Evolutionary conservation across 2,329 filamentous ascomycete species (phyloP).

Genomic region (Phialocephala subalpina): DNA sequence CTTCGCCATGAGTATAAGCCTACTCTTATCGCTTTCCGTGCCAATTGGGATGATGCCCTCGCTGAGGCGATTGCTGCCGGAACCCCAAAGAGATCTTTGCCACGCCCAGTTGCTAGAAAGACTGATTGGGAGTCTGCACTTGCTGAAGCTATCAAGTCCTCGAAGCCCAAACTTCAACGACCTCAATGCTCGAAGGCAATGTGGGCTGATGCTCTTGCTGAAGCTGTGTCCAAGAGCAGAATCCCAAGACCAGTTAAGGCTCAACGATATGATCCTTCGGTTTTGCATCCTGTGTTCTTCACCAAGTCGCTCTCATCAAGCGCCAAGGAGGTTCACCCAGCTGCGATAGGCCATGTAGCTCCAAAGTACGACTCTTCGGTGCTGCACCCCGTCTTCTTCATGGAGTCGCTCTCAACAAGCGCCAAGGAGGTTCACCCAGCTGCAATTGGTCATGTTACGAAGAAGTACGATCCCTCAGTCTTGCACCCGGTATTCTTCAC

Average conservation of each 20-base stretch:
- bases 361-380: constrained; percentile 28
- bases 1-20: constrained; percentile 31
- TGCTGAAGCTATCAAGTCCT: constrained; percentile 24
- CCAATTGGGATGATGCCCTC: constrained; percentile 39
- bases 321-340: constrained; percentile 30
- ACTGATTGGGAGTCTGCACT: constrained; percentile 36
- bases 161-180: constrained; percentile 28
- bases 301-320: constrained; percentile 26
- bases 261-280: constrained; percentile 26
- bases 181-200: constrained; percentile 20
- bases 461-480: constrained; percentile 28
- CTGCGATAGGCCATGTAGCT: constrained; percentile 30
- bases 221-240: constrained; percentile 27
- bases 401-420: constrained; percentile 21
- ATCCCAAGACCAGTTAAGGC: neutral
- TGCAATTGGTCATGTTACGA: constrained; percentile 28
- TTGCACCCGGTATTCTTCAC: constrained; percentile 39
- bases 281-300: constrained; percentile 37
- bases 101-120: constrained; percentile 18
- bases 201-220: constrained; percentile 34
- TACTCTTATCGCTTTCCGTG: constrained; percentile 21
- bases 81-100: constrained; percentile 17
- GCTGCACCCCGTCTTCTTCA: constrained; percentile 38
- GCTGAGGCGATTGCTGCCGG: constrained; percentile 37
- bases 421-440: constrained; percentile 33